Base-by-base conservation (phyloP, 2,329 filamentous ascomycete genomes). In the Zalaria obscura region DNA sequence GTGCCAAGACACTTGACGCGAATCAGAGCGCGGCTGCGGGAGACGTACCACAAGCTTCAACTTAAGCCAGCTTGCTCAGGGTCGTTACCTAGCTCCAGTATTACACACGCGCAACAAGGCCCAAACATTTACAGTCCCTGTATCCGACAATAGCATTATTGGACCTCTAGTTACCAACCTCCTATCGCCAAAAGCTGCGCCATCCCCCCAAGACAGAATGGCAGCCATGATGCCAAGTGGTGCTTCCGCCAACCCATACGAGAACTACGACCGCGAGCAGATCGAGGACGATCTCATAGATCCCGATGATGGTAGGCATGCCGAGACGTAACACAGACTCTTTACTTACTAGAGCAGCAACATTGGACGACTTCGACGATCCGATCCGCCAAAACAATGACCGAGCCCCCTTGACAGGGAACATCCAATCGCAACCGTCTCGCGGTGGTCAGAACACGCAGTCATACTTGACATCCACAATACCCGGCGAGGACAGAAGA, bases 301-400 rank as follows among this genome's bases (percentile, higher is more conserved):
- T 52, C 66, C 68, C 18, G 68, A 71, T 52, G 68, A 70, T 59
- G 67, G 67, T 70, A 57, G 39, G 35, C 11, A 5, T 18, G 27
- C 18, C 18, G 18, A 10, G 25, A 11, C 10, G 29, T 27, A 27
- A 5, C n/a, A 27, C 29, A 18, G 18, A 25, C 38, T 37, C 9
- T 36, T 11, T 2, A 5, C 34, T 9, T 37, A 32, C 18, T 25
- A 25, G 2, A 34, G 9, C 54, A 85, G 84, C 83, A 55, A 85
- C 87, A 52, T 78, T 95, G 55, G 83, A 91, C 62, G 87, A 95
- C 60, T 86, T 94, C 55, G 88, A 95, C 56, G 87, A 88, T 34
- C 72, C 91, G 49, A 69, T 73, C 48, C 63, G 65, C 45, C 68
- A 72, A 39, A 72, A 71, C 44, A 78, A 82, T 48, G 81, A 87